phyloP scores from a whole-genome alignment of 306 rosid species.

The Clitoria ternatea region DNA sequence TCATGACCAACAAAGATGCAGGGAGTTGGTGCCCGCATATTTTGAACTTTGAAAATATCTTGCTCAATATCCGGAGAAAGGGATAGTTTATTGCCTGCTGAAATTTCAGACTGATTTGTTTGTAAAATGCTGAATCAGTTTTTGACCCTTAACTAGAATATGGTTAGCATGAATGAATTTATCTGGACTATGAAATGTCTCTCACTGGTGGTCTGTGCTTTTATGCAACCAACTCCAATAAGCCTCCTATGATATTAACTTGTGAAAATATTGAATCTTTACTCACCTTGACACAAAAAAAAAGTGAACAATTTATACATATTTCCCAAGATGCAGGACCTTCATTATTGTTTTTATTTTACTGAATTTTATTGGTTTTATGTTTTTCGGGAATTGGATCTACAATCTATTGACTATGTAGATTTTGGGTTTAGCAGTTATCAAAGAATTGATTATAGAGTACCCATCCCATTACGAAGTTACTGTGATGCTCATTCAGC shows the following conservation, averaged over 20 bases:
- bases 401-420: slow-evolving; percentile 12
- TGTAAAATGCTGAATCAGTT: background rate
- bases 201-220: background rate
- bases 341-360: background rate
- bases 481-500: slow-evolving; percentile 58
- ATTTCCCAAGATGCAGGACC: background rate
- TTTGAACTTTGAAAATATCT: background rate
- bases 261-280: background rate
- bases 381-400: background rate
- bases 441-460: slow-evolving; percentile 85
- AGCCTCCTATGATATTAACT: background rate
- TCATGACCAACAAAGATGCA: background rate
- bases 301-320: background rate
- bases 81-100: background rate
- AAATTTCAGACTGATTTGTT: background rate
- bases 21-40: background rate
- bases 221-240: background rate
- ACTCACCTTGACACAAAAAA: background rate
- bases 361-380: background rate
- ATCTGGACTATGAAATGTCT: background rate
- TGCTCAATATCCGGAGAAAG: background rate
- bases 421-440: slow-evolving; percentile 47
- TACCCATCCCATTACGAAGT: slow-evolving; percentile 64
- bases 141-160: background rate
- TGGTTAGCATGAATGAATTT: background rate